A percentile compares a stretch with the other conserved stretches of the same genome.
Conservation (phyloP, 371 early-diverging fungal species). For the Mortierella sp. region DNA sequence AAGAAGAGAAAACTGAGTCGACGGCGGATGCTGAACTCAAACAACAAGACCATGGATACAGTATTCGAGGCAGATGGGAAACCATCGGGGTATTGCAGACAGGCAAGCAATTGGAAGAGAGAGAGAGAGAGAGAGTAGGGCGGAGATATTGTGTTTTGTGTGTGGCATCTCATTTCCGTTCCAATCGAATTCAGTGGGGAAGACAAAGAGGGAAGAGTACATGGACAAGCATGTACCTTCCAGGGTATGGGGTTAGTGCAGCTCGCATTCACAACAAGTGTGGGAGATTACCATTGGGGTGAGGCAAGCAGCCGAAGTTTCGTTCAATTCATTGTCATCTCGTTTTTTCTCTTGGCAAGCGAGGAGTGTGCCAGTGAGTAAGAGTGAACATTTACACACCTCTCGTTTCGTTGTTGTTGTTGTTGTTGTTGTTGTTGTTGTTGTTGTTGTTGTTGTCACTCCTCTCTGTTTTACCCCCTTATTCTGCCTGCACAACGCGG, state of each 20-base stretch:
- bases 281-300: conserved; percentile 7
- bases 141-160: neutral
- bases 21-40: conserved; percentile 10
- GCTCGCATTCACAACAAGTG: neutral
- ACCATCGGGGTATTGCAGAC: neutral
- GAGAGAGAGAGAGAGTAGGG: neutral
- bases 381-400: neutral
- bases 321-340: neutral
- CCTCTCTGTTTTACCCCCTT: neutral
- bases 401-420: neutral
- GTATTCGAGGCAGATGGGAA: conserved; percentile 9
- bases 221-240: neutral
- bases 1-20: neutral
- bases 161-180: neutral
- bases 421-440: too few species aligned
- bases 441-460: too few species aligned
- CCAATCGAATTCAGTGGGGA: neutral
- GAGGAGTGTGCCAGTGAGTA: too few species aligned
- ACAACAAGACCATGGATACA: conserved; percentile 24
- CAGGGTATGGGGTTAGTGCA: neutral
- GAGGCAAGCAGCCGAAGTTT: neutral
- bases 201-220: neutral
- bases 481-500: neutral
- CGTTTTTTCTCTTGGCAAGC: neutral
- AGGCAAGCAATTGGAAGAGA: neutral